Evolutionary conservation across 2,329 filamentous ascomycete genomes (phyloP).

Genomic region (Cladophialophora carrionii): DNA sequence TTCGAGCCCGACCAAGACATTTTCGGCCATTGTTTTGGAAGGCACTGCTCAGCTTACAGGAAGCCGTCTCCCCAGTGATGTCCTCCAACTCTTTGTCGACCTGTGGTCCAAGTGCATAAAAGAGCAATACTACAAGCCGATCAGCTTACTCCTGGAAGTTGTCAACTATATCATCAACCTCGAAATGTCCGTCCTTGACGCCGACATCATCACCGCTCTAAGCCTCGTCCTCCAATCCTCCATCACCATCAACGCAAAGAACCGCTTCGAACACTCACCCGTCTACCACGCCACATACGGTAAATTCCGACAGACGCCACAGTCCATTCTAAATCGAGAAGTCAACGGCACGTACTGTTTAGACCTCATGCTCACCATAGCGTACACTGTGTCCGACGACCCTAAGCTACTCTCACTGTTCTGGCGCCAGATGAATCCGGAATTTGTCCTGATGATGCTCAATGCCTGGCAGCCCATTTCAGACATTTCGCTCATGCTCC

Average conservation of each 20-base stretch:
- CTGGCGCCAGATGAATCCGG: slow-evolving; percentile 61
- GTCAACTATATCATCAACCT: slow-evolving; percentile 48
- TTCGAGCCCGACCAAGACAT: slow-evolving; percentile 51
- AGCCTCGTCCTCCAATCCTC: slow-evolving; percentile 49
- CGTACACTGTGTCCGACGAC: slow-evolving; percentile 50
- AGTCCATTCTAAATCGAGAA: slow-evolving; percentile 49
- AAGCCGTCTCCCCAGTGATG: slow-evolving; percentile 53
- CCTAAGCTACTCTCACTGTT: slow-evolving; percentile 50
- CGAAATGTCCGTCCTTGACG: slow-evolving; percentile 44
- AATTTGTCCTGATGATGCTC: slow-evolving; percentile 63
- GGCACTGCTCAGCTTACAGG: slow-evolving; percentile 50
- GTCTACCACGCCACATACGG: slow-evolving; percentile 48
- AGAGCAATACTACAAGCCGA: slow-evolving; percentile 55
- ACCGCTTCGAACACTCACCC: slow-evolving; percentile 53
- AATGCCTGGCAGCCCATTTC: slow-evolving; percentile 60
- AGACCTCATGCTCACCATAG: slow-evolving; percentile 58
- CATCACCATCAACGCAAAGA: slow-evolving; percentile 60
- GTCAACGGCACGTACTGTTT: slow-evolving; percentile 60
- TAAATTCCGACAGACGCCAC: slow-evolving; percentile 47
- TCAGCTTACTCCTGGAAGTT: slow-evolving; percentile 49
- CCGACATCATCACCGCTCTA: slow-evolving; percentile 46
- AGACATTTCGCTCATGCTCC: slow-evolving; percentile 59
- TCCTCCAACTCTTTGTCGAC: slow-evolving; percentile 55
- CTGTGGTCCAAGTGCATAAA: slow-evolving; percentile 61
- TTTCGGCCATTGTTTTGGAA: slow-evolving; percentile 61